Evolutionary conservation across 140 eudicot species (phyloP), one percentile per base, ranked within the genome.

Genomic region (Artemisia princeps): DNA sequence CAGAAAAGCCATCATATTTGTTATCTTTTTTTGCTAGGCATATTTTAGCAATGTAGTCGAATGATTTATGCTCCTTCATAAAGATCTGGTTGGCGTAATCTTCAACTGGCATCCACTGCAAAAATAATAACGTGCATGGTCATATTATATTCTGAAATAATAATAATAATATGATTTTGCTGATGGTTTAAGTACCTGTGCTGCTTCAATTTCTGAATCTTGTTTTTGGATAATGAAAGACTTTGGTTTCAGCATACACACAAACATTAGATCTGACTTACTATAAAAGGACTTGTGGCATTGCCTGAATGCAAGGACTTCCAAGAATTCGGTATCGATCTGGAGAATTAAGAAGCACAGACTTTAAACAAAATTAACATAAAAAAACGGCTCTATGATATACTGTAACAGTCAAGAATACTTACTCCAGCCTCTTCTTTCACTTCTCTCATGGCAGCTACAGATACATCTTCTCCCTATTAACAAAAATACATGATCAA

Each of bases 371-470:
- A 6, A 40, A 19, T 46, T n/a, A 50, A 68, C 50, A 12, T 57
- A 65, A 2, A 0, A 17, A 26, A n/a, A 12, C 7, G 14, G 14
- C 58, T 7, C 26, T 61, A 10, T 6, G 13, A 1, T 26, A 23
- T 48, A 44, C 12, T 20, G 40, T 52, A n/a, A 24, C 3, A 62
- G 4, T 20, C 2, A 4, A 48, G 55, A 46, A 71, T 53, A 82
- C 92, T 77, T 87, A 87, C 95, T 50, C 92, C 95, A 63, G 95
- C 42, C 67, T 87, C 92, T 74, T 87, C 95, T 81, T 79, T 81
- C 64, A 87, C 91, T 72, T 87, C 95, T 68, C 95, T 84, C 4
- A 79, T 59, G 45, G 88, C 91, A 62, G 88, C 95, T 20, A 40
- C 72, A 56, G 81, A 56, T 68, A 87, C 46, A 75, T 77, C 87